phyloP scores from a whole-genome alignment of 768 basidiomycete species.

The Cubamyces sp. region DNA sequence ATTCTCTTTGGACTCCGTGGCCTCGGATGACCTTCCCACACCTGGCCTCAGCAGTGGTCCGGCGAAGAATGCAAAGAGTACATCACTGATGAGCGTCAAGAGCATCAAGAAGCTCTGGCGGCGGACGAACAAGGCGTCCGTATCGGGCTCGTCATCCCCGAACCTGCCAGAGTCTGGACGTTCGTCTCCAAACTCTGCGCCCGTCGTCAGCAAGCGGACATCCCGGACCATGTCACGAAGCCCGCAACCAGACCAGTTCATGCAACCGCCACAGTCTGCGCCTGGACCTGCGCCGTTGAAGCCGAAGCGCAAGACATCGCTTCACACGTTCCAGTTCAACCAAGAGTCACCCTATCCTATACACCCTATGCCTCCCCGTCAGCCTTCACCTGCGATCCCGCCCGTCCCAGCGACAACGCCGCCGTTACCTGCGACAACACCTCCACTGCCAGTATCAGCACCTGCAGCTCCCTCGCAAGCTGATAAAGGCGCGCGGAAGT shows the following conservation, averaged over 20 bases:
- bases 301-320: conserved; percentile 42
- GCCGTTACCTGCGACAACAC: conserved; percentile 26
- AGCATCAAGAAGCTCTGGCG: conserved; percentile 79
- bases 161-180: conserved; percentile 29
- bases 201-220: conserved; percentile 11
- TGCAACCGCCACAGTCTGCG: conserved; percentile 33
- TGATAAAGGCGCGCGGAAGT: conserved; percentile 59
- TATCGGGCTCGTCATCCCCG: conserved; percentile 22
- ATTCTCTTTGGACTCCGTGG: conserved; percentile 76
- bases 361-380: conserved; percentile 33
- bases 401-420: conserved; percentile 30
- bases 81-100: conserved; percentile 70
- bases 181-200: conserved; percentile 30
- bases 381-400: conserved; percentile 26
- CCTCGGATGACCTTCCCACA: conserved; percentile 33
- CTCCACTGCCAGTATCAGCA: conserved; percentile 24
- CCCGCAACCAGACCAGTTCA: conserved; percentile 18
- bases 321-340: conserved; percentile 63
- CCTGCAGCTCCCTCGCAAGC: conserved; percentile 38
- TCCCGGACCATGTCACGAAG: conserved; percentile 23
- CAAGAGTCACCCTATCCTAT: conserved; percentile 73
- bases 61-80: conserved; percentile 37
- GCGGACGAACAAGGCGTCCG: conserved; percentile 56
- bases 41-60: background rate
- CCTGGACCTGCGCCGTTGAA: conserved; percentile 36